These are phyloP conservation scores for Eleusine coracana DNA, from an alignment of 176 grass and related monocot species.

Conservation along the genomic window DNA sequence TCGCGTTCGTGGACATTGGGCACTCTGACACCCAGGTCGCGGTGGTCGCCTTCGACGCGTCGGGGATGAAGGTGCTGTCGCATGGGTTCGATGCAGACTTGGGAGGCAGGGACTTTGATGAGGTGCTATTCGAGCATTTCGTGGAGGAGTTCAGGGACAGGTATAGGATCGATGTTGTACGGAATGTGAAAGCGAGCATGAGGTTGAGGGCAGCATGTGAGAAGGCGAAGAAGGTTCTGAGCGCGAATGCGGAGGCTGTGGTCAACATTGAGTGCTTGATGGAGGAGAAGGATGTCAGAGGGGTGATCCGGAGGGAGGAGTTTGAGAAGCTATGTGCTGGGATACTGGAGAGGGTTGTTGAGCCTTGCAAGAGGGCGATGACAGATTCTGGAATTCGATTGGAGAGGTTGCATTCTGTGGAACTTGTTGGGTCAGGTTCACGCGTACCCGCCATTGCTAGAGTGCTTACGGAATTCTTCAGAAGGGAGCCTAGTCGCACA, in stretches of 20 bases:
- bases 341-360: conserved; percentile 64
- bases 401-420: conserved; percentile 72
- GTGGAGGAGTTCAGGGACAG: conserved; percentile 58
- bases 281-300: conserved; percentile 98
- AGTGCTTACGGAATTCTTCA: conserved; percentile 77
- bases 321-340: conserved; percentile 69
- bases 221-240: conserved; percentile 92
- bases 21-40: conserved; percentile 90
- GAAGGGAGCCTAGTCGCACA: conserved; percentile 75
- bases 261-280: conserved; percentile 91
- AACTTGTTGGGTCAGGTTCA: conserved; percentile 96
- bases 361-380: conserved; percentile 76
- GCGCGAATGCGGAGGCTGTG: conserved; percentile 72
- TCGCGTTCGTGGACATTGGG: conserved; percentile 82
- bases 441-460: conserved; percentile 75
- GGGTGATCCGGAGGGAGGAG: conserved; percentile 79
- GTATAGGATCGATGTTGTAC: conserved; percentile 63
- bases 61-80: conserved; percentile 70
- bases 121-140: conserved; percentile 83
- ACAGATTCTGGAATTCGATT: conserved; percentile 45
- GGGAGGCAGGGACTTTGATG: conserved; percentile 89
- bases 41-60: conserved; percentile 57
- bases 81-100: conserved; percentile 85
- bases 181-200: conserved; percentile 74
- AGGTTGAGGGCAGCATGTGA: conserved; percentile 77